Conservation (phyloP, 441 rosid genomes). For the Adansonia grandidieri region DNA sequence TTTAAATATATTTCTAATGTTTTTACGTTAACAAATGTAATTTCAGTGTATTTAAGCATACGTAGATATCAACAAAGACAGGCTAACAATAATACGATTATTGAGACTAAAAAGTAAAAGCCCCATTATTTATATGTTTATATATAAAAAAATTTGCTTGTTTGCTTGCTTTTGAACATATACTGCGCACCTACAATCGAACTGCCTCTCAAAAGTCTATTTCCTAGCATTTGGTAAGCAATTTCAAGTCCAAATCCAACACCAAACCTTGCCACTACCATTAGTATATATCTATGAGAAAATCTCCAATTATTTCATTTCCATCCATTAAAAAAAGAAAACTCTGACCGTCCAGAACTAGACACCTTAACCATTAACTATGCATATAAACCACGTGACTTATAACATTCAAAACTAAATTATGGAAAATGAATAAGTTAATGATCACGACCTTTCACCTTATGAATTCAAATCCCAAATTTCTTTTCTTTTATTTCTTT, state of each 20-base stretch:
- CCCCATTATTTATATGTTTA: background rate
- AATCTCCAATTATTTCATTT: background rate
- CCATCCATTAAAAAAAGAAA: background rate
- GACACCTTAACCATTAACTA: background rate
- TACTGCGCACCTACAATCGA: background rate
- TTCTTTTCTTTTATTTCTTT: background rate
- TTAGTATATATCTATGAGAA: background rate
- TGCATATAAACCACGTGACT: background rate
- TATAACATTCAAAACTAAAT: background rate
- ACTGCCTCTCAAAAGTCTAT: background rate
- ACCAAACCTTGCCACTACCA: background rate
- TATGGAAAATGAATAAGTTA: background rate
- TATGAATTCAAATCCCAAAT: background rate
- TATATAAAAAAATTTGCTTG: background rate
- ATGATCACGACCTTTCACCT: constrained; percentile 9
- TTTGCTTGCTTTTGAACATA: background rate
- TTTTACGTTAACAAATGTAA: too few relatives aligned
- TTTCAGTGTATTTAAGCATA: background rate
- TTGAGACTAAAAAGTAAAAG: background rate
- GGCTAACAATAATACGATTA: background rate
- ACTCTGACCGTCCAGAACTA: background rate
- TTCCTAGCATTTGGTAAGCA: background rate
- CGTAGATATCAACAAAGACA: constrained; percentile 6
- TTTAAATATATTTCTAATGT: background rate
- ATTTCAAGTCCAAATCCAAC: constrained; percentile 3